Percentiles rank a stretch among this genome's conserved stretches.
These are phyloP conservation scores for Lepidium didymum DNA, from an alignment of 345 rosid genomes.

Conservation along the genomic window DNA sequence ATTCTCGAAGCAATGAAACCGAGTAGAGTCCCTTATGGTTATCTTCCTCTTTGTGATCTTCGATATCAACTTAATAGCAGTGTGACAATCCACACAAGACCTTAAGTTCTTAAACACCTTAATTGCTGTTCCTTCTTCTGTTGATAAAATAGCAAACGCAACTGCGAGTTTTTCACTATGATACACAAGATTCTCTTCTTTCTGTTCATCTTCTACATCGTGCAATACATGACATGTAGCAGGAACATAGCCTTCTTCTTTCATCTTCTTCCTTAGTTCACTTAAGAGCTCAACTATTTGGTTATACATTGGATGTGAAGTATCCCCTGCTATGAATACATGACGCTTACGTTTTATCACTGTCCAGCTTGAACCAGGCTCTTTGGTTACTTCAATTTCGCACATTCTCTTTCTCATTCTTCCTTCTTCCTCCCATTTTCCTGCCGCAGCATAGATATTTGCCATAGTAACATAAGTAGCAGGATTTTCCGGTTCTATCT, in stretches of 20 bases:
- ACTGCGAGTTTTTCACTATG: constrained; percentile 94
- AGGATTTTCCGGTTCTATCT: constrained; percentile 81
- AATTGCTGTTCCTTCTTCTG: constrained; percentile 51
- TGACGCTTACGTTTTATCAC: constrained; percentile 61
- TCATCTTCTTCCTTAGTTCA: constrained; percentile 54
- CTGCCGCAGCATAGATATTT: constrained; percentile 70
- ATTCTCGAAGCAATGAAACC: constrained; percentile 81
- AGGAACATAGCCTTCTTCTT: constrained; percentile 79
- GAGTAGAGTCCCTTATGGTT: constrained; percentile 61
- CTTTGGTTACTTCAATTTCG: constrained; percentile 54
- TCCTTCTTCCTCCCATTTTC: constrained; percentile 67
- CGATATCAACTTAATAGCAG: constrained; percentile 77
- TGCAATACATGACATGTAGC: constrained; percentile 68
- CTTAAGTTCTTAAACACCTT: constrained; percentile 83
- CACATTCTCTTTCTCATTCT: constrained; percentile 58
- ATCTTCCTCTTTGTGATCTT: constrained; percentile 64
- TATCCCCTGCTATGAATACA: constrained; percentile 64
- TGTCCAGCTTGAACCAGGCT: constrained; percentile 79
- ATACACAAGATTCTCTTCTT: constrained; percentile 69
- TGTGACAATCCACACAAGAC: constrained; percentile 89
- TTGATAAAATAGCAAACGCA: constrained; percentile 75
- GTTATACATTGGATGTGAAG: constrained; percentile 54
- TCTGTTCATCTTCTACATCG: constrained; percentile 90
- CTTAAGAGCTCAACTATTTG: constrained; percentile 53
- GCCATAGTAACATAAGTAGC: constrained; percentile 89